Evolutionary conservation across 2,329 filamentous ascomycete genomes (phyloP), one percentile per base, ranked within the genome.

Genomic region (Colletotrichum brevisporum): DNA sequence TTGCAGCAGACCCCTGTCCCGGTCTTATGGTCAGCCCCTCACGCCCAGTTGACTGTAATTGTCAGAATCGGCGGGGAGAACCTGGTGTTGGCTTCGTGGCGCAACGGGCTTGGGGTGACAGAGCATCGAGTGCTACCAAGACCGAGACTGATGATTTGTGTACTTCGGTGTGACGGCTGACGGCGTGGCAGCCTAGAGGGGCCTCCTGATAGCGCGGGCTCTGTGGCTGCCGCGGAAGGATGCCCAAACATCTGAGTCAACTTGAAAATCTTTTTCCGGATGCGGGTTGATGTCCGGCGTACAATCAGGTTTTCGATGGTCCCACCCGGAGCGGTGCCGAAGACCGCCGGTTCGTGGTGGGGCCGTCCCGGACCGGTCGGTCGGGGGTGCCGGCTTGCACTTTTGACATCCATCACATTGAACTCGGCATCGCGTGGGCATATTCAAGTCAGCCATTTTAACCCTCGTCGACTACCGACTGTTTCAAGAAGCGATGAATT

Each of bases 1-100:
- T 56, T 69, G 66, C 66, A 69, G 43, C 16, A 43, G 18, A n/a
- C 62, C 55, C 66, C 45, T 54, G 66, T 48, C 66, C 41, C 21
- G n/a, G 45, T 56, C 41, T n/a, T n/a, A 24, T 36, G 31, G 31
- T 36, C 31, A 36, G 31, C 31, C 31, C 31, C 31, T 36, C 31
- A 36, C 31, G 31, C 31, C 8, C 31, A 36, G 31, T 36, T 36
- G 31, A 36, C 31, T 36, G 31, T 10, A 36, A 36, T 41, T 26
- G 52, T 6, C 51, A 50, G 61, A 41, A 15, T 43, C 31, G 13
- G 53, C 39, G 21, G 26, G 47, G 50, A 47, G 41, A 50, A 18
- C 18, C 2, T 18, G n/a, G 16, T 50, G n/a, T 50, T 50, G 41
- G 24, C 61, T 27, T 59, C 59, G 45, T 53, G 13, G 45, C 39